Base-by-base conservation (phyloP, 225 moss, liverwort and hornwort species). In the Ulota crispa region DNA sequence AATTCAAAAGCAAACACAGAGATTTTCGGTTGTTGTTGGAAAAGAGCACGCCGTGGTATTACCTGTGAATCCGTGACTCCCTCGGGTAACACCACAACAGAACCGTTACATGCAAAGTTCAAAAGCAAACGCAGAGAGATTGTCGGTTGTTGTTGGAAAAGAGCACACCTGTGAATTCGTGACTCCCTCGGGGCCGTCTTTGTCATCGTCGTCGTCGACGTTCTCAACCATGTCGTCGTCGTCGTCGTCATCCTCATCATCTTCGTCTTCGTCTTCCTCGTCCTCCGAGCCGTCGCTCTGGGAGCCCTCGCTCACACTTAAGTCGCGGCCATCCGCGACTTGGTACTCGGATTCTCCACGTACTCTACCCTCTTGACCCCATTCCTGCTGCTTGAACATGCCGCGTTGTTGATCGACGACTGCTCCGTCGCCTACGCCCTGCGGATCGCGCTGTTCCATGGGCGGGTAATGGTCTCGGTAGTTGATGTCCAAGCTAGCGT, bases 181-280 rank as follows among this genome's bases (percentile, higher is more conserved):
- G 28, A 78, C 75, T 18, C 45, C 89, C 30, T 84, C 89, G 1
- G 83, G 83, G 14, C 54, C 92, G 61, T 85, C 90, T 39, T 91
- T 90, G 59, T 82, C 91, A 23, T 81, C 83, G 30, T 82, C 83
- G 53, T 84, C 86, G 42, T 89, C 83, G 52, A 81, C 84, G 42
- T 89, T 80, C 11, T 84, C 86, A 41, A 80, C 83, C 72, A 88
- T 65, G 42, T 88, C 88, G 4, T 83, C 88, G 50, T 83, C 88
- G 50, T 83, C 88, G 18, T 88, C 85, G 0, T 88, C 87, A 0
- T 84, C 81, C 1, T 69, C 79, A 15, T 92, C 90, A 5, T 94
- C 93, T 2, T 93, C 94, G 20, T 93, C 94, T 27, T 93, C 94
- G 6, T 93, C 93, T 6, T 95, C 94, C 16, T 93, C 93, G 26